Conservation (phyloP, 805 yeast species). For the Candida nemodendra region DNA sequence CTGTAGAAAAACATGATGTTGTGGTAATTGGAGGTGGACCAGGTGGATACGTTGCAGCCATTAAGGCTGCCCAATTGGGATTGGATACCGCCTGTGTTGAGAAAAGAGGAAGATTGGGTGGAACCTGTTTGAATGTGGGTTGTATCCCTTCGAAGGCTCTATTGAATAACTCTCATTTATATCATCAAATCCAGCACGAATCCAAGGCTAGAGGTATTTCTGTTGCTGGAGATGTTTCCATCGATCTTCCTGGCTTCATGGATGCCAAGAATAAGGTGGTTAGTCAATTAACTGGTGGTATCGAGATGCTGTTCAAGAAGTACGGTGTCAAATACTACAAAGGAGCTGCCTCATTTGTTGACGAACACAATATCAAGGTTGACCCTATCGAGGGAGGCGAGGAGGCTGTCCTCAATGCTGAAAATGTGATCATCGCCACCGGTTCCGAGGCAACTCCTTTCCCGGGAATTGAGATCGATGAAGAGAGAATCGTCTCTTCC, state of each 20-base stretch:
- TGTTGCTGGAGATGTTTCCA: slow-evolving; percentile 61
- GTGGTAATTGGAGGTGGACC: slow-evolving; percentile 99
- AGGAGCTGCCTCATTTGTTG: slow-evolving; percentile 86
- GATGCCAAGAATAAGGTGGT: slow-evolving; percentile 92
- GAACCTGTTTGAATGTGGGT: slow-evolving; percentile 98
- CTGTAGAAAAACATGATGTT: slow-evolving; percentile 73
- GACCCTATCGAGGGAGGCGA: slow-evolving; percentile 85
- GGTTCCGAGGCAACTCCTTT: slow-evolving; percentile 98
- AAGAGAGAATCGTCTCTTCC: slow-evolving; percentile 93
- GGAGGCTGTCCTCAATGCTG: slow-evolving; percentile 70
- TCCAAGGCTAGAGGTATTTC: slow-evolving; percentile 88
- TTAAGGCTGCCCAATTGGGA: slow-evolving; percentile 97
- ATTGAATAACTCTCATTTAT: slow-evolving; percentile 90
- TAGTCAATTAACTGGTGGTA: slow-evolving; percentile 85
- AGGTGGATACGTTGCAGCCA: slow-evolving; percentile 99
- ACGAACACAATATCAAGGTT: slow-evolving; percentile 75
- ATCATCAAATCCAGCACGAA: slow-evolving; percentile 85
- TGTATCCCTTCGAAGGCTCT: slow-evolving; percentile 98
- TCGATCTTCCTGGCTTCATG: slow-evolving; percentile 79
- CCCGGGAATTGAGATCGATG: slow-evolving; percentile 97
- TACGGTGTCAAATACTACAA: slow-evolving; percentile 92
- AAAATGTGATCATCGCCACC: slow-evolving; percentile 91
- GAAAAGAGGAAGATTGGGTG: slow-evolving; percentile 94
- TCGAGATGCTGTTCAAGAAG: slow-evolving; percentile 92
- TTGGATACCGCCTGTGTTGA: slow-evolving; percentile 94